Conservation (phyloP, 176 grass and related monocot genomes). For the Phoenix dactylifera region DNA sequence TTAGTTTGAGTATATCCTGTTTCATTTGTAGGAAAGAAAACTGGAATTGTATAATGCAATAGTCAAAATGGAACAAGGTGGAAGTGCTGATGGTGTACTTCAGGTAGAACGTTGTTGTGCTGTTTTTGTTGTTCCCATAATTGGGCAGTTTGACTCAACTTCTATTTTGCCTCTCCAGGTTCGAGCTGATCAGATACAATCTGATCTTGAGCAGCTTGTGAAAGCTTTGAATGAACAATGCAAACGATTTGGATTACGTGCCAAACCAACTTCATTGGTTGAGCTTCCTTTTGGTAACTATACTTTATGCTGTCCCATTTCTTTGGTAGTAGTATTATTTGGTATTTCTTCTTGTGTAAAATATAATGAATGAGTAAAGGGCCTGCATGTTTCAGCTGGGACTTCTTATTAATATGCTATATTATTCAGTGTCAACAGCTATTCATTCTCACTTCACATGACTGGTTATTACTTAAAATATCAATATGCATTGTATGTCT, state of each 20-base stretch:
- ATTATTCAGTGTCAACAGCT: too few relatives aligned
- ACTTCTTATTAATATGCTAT: too few relatives aligned
- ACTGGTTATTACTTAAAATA: too few relatives aligned
- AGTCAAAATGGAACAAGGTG: conserved; percentile 83
- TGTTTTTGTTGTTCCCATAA: background rate
- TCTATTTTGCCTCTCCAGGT: conserved; percentile 31
- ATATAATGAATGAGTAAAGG: too few relatives aligned
- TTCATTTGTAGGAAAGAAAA: conserved; percentile 71
- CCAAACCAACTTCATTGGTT: conserved; percentile 82
- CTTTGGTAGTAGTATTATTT: too few relatives aligned
- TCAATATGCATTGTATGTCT: too few relatives aligned
- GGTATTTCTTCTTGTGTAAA: too few relatives aligned
- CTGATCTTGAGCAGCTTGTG: conserved; percentile 70
- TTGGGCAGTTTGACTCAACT: background rate
- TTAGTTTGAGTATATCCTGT: conserved; percentile 20
- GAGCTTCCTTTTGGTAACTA: conserved; percentile 95
- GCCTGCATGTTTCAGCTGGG: too few relatives aligned
- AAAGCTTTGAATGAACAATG: conserved; percentile 85
- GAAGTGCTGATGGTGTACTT: conserved; percentile 49
- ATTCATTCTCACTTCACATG: too few relatives aligned
- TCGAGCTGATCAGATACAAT: conserved; percentile 68
- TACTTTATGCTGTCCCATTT: too few relatives aligned
- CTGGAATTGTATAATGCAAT: conserved; percentile 88
- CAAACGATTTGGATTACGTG: conserved; percentile 88
- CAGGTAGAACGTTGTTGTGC: conserved; percentile 35